phyloP scores from a whole-genome alignment of 345 rosid genomes.

The Cardamine resedifolia region DNA sequence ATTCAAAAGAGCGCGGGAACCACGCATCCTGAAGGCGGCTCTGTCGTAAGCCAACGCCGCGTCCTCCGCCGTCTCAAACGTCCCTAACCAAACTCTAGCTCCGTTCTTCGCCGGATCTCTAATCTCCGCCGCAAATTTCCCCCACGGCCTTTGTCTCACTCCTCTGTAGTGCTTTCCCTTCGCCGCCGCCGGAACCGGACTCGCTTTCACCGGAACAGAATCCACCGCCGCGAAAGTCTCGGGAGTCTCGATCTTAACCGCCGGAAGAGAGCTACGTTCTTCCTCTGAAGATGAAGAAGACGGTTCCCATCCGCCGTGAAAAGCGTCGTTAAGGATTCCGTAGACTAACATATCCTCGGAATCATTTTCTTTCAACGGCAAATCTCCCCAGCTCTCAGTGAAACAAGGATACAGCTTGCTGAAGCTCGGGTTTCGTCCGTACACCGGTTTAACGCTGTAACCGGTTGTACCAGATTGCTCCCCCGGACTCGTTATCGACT shows the following conservation, averaged over 20 bases:
- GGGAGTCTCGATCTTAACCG: conserved; percentile 44
- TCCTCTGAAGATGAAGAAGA: conserved; percentile 29
- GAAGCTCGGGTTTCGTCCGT: conserved; percentile 66
- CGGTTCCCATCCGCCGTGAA: conserved; percentile 79
- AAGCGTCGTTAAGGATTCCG: conserved; percentile 69
- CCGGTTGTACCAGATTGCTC: background rate
- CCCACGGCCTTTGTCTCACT: conserved; percentile 99
- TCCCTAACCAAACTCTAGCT: conserved; percentile 97
- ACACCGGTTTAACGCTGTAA: conserved; percentile 34
- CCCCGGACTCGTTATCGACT: conserved; percentile 26
- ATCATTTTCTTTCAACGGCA: conserved; percentile 77
- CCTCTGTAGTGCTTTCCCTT: conserved; percentile 91
- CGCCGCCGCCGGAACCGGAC: conserved; percentile 25
- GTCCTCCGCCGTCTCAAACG: conserved; percentile 96
- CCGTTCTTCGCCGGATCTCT: conserved; percentile 98
- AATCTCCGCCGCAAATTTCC: conserved; percentile 97
- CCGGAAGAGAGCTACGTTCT: conserved; percentile 21
- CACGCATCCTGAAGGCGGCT: conserved; percentile 96
- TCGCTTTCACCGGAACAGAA: conserved; percentile 25
- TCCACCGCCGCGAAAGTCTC: conserved; percentile 27
- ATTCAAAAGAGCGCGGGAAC: conserved; percentile 86
- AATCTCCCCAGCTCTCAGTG: conserved; percentile 88
- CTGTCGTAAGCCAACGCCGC: conserved; percentile 96
- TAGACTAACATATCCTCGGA: conserved; percentile 87
- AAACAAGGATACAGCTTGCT: conserved; percentile 71